Conservation (phyloP, 495 filamentous ascomycete species). For the Xylaria curta region DNA sequence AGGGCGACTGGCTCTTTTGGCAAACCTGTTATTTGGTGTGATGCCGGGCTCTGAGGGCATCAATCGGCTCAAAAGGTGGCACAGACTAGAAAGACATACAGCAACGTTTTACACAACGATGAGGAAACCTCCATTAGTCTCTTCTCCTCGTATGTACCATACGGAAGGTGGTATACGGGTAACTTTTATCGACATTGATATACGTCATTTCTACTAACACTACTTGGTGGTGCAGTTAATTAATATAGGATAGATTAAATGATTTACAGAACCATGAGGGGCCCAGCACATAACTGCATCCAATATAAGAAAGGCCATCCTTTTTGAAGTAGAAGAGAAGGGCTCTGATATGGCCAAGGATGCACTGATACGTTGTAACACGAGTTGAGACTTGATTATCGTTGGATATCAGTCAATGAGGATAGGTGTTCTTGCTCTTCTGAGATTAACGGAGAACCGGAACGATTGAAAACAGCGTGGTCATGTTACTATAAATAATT, state of each 20-base stretch:
- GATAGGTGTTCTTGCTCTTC: background rate
- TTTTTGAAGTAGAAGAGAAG: background rate
- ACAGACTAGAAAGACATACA: background rate
- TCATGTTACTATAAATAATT: slow-evolving; percentile 15
- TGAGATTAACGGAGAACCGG: slow-evolving; percentile 1
- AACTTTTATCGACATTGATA: background rate
- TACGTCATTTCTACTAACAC: slow-evolving; percentile 15
- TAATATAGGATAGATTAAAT: slow-evolving; percentile 22
- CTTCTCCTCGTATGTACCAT: background rate
- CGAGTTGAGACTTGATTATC: background rate
- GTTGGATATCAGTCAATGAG: background rate
- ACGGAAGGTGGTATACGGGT: background rate
- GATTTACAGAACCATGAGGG: background rate
- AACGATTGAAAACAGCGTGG: background rate
- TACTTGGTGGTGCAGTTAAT: slow-evolving; percentile 9
- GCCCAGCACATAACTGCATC: background rate
- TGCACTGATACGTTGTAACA: background rate
- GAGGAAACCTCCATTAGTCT: background rate
- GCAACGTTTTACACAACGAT: background rate
- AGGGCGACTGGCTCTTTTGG: background rate
- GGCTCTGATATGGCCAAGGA: background rate
- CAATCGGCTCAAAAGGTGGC: background rate
- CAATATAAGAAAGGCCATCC: background rate
- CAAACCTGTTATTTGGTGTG: background rate
- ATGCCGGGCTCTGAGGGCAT: background rate